phyloP scores from a whole-genome alignment of 1,284 basidiomycete species.

The Cutaneotrichosporon cavernicola region DNA sequence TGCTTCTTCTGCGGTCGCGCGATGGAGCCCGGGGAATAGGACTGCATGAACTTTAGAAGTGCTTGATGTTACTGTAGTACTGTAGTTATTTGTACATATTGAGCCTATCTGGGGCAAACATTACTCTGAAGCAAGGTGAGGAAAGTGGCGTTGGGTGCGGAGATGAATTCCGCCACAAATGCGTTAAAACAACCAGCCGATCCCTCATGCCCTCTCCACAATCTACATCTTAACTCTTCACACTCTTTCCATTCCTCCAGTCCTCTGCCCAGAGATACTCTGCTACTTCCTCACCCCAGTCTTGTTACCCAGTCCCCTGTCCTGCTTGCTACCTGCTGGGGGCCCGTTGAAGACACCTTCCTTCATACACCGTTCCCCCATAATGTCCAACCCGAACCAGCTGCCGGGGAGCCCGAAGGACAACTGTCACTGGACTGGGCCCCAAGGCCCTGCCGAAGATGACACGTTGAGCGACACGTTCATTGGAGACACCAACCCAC shows the following conservation, averaged over 20 bases:
- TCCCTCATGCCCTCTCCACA: background rate
- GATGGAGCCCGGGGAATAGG: background rate
- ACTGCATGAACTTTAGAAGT: background rate
- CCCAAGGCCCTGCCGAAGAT: no score
- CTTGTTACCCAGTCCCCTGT: background rate
- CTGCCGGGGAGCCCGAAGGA: no score
- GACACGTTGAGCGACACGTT: no score
- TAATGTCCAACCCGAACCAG: no score
- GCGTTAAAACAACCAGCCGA: background rate
- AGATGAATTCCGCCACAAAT: background rate
- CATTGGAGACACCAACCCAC: no score
- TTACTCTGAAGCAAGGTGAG: background rate
- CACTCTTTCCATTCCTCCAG: background rate
- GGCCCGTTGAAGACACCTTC: background rate
- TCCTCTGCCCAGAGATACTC: background rate
- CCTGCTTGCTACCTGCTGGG: background rate
- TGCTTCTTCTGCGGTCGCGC: background rate
- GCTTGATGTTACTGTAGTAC: background rate
- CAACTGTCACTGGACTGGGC: no score
- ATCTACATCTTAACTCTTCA: background rate
- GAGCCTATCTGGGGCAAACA: no score
- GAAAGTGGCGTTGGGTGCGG: background rate
- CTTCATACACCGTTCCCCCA: background rate
- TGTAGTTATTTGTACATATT: background rate
- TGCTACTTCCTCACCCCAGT: background rate